phyloP scores from a whole-genome alignment of 78 protist species.

The Monosiga brevicollis region DNA sequence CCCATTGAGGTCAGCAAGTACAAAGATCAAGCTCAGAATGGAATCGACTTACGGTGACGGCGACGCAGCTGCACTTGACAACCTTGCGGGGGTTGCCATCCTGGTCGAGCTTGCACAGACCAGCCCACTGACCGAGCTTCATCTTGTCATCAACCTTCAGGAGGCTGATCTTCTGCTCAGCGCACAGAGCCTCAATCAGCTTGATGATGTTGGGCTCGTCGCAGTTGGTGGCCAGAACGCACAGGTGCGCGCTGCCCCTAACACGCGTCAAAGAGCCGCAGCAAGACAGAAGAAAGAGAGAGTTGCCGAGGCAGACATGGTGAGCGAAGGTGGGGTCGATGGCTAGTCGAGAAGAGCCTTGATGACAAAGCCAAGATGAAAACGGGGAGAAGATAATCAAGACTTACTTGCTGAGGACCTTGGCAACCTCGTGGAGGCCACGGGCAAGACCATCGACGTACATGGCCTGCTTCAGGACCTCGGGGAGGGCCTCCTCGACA shows the following conservation, averaged over 20 bases:
- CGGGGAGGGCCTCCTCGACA: slow-evolving; percentile 61
- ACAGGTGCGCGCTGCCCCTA: slow-evolving; percentile 61
- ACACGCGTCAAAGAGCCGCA: background rate
- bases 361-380: background rate
- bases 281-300: background rate
- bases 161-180: slow-evolving; percentile 67
- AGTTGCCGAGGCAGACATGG: background rate
- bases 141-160: slow-evolving; percentile 72
- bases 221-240: slow-evolving; percentile 79
- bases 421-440: slow-evolving; percentile 88
- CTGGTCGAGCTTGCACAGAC: slow-evolving; percentile 88
- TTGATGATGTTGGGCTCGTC: slow-evolving; percentile 73
- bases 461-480: slow-evolving; percentile 72
- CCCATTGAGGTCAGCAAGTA: too few species aligned
- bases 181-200: slow-evolving; percentile 87
- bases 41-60: slow-evolving; percentile 56
- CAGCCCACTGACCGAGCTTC: slow-evolving; percentile 93
- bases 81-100: slow-evolving; percentile 92
- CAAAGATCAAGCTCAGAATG: too few species aligned
- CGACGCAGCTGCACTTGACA: slow-evolving; percentile 81
- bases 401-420: slow-evolving; percentile 63
- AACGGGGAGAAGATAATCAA: background rate
- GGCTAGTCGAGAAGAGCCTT: background rate
- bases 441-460: slow-evolving; percentile 75
- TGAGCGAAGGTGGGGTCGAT: background rate